These are phyloP conservation scores for Globisporangium sylvaticum DNA, from an alignment of 352 stramenopile genomes.

Conservation along the genomic window DNA sequence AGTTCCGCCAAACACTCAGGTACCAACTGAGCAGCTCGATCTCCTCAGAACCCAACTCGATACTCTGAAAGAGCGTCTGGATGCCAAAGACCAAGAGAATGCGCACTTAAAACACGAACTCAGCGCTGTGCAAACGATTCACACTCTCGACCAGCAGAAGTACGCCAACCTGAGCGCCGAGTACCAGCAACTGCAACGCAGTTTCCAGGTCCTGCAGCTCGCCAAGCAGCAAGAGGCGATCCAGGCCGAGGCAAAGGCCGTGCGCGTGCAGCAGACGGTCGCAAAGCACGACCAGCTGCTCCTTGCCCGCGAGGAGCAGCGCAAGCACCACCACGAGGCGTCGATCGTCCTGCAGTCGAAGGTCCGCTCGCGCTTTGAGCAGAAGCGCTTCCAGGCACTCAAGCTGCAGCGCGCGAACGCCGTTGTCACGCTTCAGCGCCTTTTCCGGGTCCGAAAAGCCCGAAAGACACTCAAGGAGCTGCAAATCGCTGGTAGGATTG, in stretches of 20 bases:
- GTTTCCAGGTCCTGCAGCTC: constrained; percentile 12
- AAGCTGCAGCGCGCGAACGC: constrained; percentile 41
- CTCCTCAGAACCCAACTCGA: background rate
- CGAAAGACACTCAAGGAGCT: constrained; percentile 16
- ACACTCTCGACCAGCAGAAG: constrained; percentile 26
- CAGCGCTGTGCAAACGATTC: constrained; percentile 19
- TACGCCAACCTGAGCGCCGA: constrained; percentile 25
- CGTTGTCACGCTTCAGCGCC: constrained; percentile 40
- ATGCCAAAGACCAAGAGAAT: constrained; percentile 12
- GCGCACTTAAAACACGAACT: constrained; percentile 17
- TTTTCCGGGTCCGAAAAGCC: constrained; percentile 20
- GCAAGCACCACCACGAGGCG: constrained; percentile 33
- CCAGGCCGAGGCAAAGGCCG: constrained; percentile 31
- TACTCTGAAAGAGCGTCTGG: constrained; percentile 1
- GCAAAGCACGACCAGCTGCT: constrained; percentile 35
- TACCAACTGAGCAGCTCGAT: background rate
- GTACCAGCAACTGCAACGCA: constrained; percentile 36
- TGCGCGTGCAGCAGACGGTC: constrained; percentile 41
- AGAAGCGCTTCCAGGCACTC: constrained; percentile 54
- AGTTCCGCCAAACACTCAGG: background rate
- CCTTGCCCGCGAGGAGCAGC: constrained; percentile 28
- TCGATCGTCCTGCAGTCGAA: constrained; percentile 64
- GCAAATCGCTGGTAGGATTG: constrained; percentile 13
- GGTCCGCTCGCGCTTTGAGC: constrained; percentile 47
- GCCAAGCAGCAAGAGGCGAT: constrained; percentile 44